Base-by-base conservation (phyloP, 2,329 filamentous ascomycete genomes). In the Aspergillus persii region DNA sequence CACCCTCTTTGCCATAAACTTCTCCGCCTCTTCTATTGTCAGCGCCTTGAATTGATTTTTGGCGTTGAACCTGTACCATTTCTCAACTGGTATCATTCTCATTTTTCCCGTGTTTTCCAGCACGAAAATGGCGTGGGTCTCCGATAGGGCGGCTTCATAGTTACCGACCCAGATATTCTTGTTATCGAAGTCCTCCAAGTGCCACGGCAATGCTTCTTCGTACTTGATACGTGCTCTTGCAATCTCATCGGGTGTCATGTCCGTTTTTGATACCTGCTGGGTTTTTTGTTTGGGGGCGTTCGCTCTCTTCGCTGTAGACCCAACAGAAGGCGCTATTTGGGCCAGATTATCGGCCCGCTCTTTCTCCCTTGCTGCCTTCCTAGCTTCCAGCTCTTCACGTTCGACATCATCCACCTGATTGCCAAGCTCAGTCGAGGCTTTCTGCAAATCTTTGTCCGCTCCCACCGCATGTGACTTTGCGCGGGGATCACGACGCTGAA, bases 201-300 rank as follows among this genome's bases (percentile, higher is more conserved):
- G 93, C 95, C 95, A 99, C 5, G 95, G 95, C 53, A 97, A 81
- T 3, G 94, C 92, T 75, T 99, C 95, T 73, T 98, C 95, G 66
- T 98, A 99, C 63, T 93, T 84, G 47, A 88, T 78, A 60, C 85
- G 80, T 47, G 83, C 80, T 53, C 80, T 79, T 60, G 89, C 77
- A 86, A 86, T 80, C 83, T 96, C 83, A 84, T 95, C 80, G 78
- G 84, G 84, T 1, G 86, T 87, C 71, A 87, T 85, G 58, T 96
- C 90, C n/a, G 89, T 86, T 66, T 91, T 88, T 70, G 91, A 92
- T 26, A 96, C 90, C 68, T 92, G 91, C 63, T 92, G 90, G 1
- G 88, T 94, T 70, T 94, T 96, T 76, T 96, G 94, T 72, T 87
- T 84, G 56, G 83, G 83, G 26, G 77, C 79, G 56, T 83, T 81